Evolutionary conservation across 2,329 filamentous ascomycete genomes (phyloP), one percentile per base, ranked within the genome.

Genomic region (Phyllosticta citriasiana): DNA sequence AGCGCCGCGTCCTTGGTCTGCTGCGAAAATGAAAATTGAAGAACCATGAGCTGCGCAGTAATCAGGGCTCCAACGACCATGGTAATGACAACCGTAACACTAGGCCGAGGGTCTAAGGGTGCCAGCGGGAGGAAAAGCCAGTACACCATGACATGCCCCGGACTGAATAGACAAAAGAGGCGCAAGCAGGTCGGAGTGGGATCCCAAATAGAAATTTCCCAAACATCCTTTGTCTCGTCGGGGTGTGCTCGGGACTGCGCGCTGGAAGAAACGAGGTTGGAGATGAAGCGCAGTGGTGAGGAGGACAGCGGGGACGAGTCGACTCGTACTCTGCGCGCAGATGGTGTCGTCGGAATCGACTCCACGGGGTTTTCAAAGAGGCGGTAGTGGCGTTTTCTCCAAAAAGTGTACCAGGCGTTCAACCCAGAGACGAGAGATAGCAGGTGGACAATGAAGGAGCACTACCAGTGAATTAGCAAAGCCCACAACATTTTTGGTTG

Each of bases 131-230:
- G 81, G 67, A 93, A 92, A 33, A 96, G 81, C 80, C 87, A 88
- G 76, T 99, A 96, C 27, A 97, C 82, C 55, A 96, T 77, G n/a
- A 96, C 83, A 75, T 99, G 95, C 0, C 91, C 89, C 0, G 94
- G 94, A 68, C 92, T 96, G 77, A 99, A 97, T 51, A 94, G 79
- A 67, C 90, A 94, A 70, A 97, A 91, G 2, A 97, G 78, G 47
- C 87, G 85, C 59, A 97, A 76, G 54, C 86, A 91, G 40, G 96
- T 81, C 2, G 92, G 91, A 55, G 93, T 82, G 35, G 95, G 94
- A 71, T 97, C 92, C 94, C 94, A 99, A 6, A 97, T 82, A 1
- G 88, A 84, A 57, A 99, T 77, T 74, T 99, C 92, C 94, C 94
- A 99, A 9, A 99, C 94, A 73, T 99, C 92, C 10, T 87, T 83